Evolutionary conservation across 371 early-diverging fungal genomes (phyloP), one percentile per base, ranked within the genome.

Genomic region (Chytridiales sp.): DNA sequence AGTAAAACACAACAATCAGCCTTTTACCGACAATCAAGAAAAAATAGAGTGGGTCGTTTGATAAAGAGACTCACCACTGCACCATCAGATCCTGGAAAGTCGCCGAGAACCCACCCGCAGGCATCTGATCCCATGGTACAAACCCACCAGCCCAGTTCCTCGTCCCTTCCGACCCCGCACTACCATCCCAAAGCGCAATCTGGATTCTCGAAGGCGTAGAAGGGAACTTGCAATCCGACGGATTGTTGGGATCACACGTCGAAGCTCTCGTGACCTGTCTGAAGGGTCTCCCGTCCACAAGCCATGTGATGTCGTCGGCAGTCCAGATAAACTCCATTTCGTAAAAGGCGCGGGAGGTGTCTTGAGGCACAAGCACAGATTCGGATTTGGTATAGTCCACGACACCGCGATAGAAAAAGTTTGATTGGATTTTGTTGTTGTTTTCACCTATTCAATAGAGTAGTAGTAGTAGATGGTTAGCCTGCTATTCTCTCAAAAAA

Each of bases 121-220:
- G 30, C 46, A 40, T 48, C 15, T 50, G 17, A 34, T 60, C 59
- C 87, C 87, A 88, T 48, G 83, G 72, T 46, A 81, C 80, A 38
- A 77, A 75, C 5, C 80, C 76, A 43, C 87, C 87, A 9, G 87
- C 87, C 87, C 87, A 88, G 15, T 77, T 69, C 11, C 79, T 67
- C 5, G 87, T 85, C 43, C 87, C 86, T 49, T 74, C 42, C 36
- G 69, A 65, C 24, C 79, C 81, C 34, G 73, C 74, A 47, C 86
- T 85, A 35, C 85, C 88, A 61, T 88, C 87, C 88, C 88, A 88
- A 52, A 87, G 75, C 26, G 84, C 82, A 70, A 82, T 77, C 54
- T 81, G 78, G 52, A 87, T 73, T 43, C 70, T 68, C 13, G 83
- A 67, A 41, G 81, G 80, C 2, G 76, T 63, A 19, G 75, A 68